Evolutionary conservation across 2,329 filamentous ascomycete species (phyloP).

Genomic region (Aureobasidium sp.): DNA sequence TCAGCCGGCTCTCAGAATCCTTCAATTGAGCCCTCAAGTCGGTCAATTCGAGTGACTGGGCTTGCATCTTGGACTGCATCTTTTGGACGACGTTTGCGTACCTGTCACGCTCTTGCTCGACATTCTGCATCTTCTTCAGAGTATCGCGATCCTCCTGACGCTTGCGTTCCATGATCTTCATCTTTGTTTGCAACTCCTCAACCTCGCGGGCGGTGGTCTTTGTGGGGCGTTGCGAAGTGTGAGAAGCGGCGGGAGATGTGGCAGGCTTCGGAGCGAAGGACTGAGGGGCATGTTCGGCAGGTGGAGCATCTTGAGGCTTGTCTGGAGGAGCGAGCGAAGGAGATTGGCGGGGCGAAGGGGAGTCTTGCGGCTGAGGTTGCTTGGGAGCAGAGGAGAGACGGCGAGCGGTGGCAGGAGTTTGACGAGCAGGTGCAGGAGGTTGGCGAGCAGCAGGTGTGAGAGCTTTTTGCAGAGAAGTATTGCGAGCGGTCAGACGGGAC

Average conservation of each 20-base stretch:
- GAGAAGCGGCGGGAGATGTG: slow-evolving; percentile 26
- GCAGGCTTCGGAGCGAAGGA: slow-evolving; percentile 24
- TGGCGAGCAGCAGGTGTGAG: slow-evolving; percentile 5
- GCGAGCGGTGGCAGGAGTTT: not conserved
- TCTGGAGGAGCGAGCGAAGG: not conserved
- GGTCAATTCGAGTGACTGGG: slow-evolving; percentile 70
- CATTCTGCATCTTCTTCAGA: slow-evolving; percentile 67
- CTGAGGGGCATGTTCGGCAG: slow-evolving; percentile 1
- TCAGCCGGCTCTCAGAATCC: slow-evolving; percentile 63
- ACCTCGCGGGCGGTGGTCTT: slow-evolving; percentile 52
- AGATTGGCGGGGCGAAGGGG: not conserved
- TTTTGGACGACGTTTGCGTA: slow-evolving; percentile 84
- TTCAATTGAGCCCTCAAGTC: slow-evolving; percentile 72
- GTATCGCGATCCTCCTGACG: slow-evolving; percentile 78
- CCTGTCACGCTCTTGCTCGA: slow-evolving; percentile 69
- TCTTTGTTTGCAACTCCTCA: slow-evolving; percentile 81
- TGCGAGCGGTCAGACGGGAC: slow-evolving; percentile 33
- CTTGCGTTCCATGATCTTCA: slow-evolving; percentile 83
- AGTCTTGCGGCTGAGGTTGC: not conserved
- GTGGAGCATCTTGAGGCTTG: not conserved
- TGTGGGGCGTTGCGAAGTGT: slow-evolving; percentile 26
- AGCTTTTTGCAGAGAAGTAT: slow-evolving; percentile 22
- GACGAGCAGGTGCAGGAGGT: not conserved
- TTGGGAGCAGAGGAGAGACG: not conserved
- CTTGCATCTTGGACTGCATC: slow-evolving; percentile 79